Evolutionary conservation across 2,329 filamentous ascomycete genomes (phyloP).

Genomic region (Cladosporium sp.): DNA sequence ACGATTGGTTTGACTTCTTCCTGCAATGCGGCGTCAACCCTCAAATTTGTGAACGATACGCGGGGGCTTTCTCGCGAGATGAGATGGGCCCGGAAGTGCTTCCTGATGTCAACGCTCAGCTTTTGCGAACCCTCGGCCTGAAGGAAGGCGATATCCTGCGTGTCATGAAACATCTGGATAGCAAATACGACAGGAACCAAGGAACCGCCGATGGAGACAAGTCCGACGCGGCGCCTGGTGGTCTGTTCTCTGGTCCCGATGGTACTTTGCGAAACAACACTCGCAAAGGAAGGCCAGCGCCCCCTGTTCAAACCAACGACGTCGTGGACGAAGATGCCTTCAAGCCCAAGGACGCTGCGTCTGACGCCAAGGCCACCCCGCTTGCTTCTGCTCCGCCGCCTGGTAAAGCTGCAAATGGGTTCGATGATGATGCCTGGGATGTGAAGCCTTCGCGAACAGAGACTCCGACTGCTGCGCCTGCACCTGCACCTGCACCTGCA

Average conservation of each 20-base stretch:
- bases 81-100: conserved; percentile 94
- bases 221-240: conserved; percentile 41
- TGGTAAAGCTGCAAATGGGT: conserved; percentile 53
- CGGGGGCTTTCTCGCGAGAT: conserved; percentile 79
- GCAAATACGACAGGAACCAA: conserved; percentile 62
- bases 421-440: conserved; percentile 97
- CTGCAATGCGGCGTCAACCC: conserved; percentile 84
- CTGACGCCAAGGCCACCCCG: conserved; percentile 45
- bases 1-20: conserved; percentile 99
- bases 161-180: conserved; percentile 83
- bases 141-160: conserved; percentile 96
- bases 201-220: conserved; percentile 45
- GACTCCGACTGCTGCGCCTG: conserved; percentile 30
- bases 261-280: conserved; percentile 91
- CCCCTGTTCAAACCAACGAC: conserved; percentile 78
- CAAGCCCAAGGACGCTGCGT: conserved; percentile 48
- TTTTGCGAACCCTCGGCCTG: conserved; percentile 81
- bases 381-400: conserved; percentile 42
- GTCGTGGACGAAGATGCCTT: conserved; percentile 84
- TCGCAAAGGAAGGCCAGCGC: conserved; percentile 80
- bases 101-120: conserved; percentile 76
- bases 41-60: conserved; percentile 89
- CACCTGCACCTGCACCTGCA: conserved; percentile 34
- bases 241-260: conserved; percentile 89
- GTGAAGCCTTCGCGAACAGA: conserved; percentile 71